Conservation (phyloP, 768 basidiomycete species). For the Lanmaoa pseudosensibilis region DNA sequence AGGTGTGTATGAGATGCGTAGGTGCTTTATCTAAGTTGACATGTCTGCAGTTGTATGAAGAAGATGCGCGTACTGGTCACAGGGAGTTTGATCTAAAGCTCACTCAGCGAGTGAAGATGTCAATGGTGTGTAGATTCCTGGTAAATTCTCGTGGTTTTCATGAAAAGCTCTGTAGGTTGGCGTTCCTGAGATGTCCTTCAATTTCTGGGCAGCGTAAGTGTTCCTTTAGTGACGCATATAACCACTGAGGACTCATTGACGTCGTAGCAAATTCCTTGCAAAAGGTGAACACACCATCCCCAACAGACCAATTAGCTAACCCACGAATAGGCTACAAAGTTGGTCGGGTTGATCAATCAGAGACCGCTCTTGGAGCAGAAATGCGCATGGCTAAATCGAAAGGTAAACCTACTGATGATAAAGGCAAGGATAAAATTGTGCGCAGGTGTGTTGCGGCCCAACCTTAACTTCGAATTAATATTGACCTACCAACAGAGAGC, state of each 20-base stretch:
- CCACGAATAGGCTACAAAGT: slow-evolving; percentile 75
- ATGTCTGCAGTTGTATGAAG: slow-evolving; percentile 72
- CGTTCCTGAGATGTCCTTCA: slow-evolving; percentile 92
- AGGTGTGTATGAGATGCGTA: slow-evolving; percentile 42
- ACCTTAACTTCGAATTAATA: background rate
- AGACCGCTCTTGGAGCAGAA: slow-evolving; percentile 95
- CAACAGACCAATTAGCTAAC: background rate
- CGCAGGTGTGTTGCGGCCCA: slow-evolving; percentile 49
- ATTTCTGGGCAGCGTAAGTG: slow-evolving; percentile 86
- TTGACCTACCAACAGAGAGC: slow-evolving; percentile 51
- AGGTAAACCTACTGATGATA: slow-evolving; percentile 46
- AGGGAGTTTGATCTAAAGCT: slow-evolving; percentile 94
- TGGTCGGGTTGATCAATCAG: slow-evolving; percentile 93
- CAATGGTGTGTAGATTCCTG: slow-evolving; percentile 66
- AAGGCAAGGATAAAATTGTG: slow-evolving; percentile 84
- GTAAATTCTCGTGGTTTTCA: background rate
- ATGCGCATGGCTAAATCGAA: slow-evolving; percentile 81
- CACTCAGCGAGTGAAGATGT: slow-evolving; percentile 95
- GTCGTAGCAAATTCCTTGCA: slow-evolving; percentile 72
- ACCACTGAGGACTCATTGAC: slow-evolving; percentile 2
- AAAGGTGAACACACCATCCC: slow-evolving; percentile 37
- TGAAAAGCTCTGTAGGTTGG: slow-evolving; percentile 60
- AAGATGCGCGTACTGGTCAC: slow-evolving; percentile 92
- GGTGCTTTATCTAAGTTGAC: background rate
- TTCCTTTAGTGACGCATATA: background rate